These are phyloP conservation scores for Aspergillus pseudoterreus DNA, from an alignment of 2,329 filamentous ascomycete species.

Conservation along the genomic window DNA sequence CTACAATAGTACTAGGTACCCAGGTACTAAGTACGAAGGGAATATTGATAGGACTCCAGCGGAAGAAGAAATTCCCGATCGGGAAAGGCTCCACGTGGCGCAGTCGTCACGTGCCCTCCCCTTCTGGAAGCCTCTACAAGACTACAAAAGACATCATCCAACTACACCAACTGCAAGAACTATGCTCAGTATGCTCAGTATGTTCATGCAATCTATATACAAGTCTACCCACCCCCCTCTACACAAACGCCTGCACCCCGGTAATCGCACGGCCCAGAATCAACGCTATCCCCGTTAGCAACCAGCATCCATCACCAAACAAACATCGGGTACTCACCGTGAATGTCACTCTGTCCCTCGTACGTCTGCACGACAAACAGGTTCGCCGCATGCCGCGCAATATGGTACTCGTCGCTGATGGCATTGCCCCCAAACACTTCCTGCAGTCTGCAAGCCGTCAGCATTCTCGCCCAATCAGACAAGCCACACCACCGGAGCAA, in stretches of 20 bases:
- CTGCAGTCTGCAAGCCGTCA: slow-evolving; percentile 58
- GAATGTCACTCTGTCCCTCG: slow-evolving; percentile 97
- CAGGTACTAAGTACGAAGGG: too few species aligned
- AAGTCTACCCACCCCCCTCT: slow-evolving; percentile 16
- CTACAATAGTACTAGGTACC: too few species aligned
- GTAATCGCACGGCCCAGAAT: slow-evolving; percentile 67
- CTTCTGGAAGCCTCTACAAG: background rate
- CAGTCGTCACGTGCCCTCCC: slow-evolving; percentile 1
- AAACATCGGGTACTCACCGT: slow-evolving; percentile 61
- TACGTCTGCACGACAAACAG: slow-evolving; percentile 97
- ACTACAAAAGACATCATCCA: background rate
- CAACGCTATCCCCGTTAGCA: slow-evolving; percentile 50
- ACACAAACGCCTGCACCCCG: slow-evolving; percentile 76
- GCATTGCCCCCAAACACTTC: slow-evolving; percentile 98
- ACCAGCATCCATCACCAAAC: background rate
- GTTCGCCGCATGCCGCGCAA: slow-evolving; percentile 92
- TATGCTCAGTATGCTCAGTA: background rate
- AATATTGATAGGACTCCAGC: too few species aligned
- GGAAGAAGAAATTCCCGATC: background rate
- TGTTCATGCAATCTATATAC: background rate
- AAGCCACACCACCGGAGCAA: background rate
- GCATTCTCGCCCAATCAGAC: background rate
- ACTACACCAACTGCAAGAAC: too few species aligned
- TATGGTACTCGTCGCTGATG: slow-evolving; percentile 95
- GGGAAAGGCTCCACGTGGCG: slow-evolving; percentile 2